A percentile compares a stretch with the other conserved stretches of the same genome.
Conservation (phyloP, 2,329 filamentous ascomycete species). For the Chrysoporthe puriensis region DNA sequence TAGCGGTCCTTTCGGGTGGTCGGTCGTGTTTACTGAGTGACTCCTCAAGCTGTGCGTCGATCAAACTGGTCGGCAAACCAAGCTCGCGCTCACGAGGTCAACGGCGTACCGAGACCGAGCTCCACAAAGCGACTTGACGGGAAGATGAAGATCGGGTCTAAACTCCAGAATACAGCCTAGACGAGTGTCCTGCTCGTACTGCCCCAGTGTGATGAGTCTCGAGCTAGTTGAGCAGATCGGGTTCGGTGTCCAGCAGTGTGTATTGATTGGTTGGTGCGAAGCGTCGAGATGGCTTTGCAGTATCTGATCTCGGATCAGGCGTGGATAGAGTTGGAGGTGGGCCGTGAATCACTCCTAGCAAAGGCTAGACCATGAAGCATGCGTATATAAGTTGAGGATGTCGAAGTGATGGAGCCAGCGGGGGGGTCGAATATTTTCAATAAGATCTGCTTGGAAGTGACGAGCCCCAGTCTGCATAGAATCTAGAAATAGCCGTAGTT, state of each 20-base stretch:
- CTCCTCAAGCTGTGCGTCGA: slow-evolving; percentile 13
- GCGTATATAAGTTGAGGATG: slow-evolving; percentile 33
- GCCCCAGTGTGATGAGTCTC: not conserved
- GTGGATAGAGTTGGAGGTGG: slow-evolving; percentile 9
- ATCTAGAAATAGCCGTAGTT: slow-evolving; percentile 44
- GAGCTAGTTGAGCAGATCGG: slow-evolving; percentile 4
- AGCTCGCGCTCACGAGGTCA: slow-evolving; percentile 7
- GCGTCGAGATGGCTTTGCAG: slow-evolving; percentile 19
- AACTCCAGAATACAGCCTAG: slow-evolving; percentile 14
- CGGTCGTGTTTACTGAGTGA: slow-evolving; percentile 1
- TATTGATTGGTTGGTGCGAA: slow-evolving; percentile 1
- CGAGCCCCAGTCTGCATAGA: slow-evolving; percentile 47
- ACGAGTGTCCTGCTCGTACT: slow-evolving; percentile 10
- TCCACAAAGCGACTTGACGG: slow-evolving; percentile 5
- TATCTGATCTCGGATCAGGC: slow-evolving; percentile 19
- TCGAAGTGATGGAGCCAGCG: slow-evolving; percentile 42
- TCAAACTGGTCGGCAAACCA: slow-evolving; percentile 1
- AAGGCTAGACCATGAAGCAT: slow-evolving; percentile 23
- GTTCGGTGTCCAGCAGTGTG: slow-evolving; percentile 1
- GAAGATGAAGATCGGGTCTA: slow-evolving; percentile 1
- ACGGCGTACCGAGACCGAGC: slow-evolving; percentile 12
- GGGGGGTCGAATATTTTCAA: slow-evolving; percentile 44
- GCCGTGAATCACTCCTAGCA: not conserved
- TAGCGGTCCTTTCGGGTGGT: not conserved
- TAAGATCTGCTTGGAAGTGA: slow-evolving; percentile 43